These are phyloP conservation scores for Graphilbum fragrans DNA, from an alignment of 2,329 filamentous ascomycete genomes.

Conservation along the genomic window DNA sequence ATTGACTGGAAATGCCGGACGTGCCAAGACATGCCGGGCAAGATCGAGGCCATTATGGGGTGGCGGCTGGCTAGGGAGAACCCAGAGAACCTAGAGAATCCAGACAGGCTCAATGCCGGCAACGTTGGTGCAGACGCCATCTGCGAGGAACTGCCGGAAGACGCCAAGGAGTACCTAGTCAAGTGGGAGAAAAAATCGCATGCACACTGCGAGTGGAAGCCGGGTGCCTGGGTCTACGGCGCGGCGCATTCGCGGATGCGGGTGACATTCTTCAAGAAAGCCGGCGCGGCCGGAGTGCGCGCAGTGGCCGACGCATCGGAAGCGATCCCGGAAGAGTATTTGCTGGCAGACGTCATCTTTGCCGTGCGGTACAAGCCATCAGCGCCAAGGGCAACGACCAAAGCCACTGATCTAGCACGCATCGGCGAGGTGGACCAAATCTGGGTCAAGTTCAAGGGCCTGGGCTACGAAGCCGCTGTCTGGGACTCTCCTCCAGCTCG, in stretches of 20 bases:
- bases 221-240: constrained; percentile 80
- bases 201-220: constrained; percentile 73
- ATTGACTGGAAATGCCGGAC: constrained; percentile 69
- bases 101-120: no score
- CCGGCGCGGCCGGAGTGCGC: constrained; percentile 41
- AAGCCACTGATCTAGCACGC: constrained; percentile 53
- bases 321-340: constrained; percentile 76
- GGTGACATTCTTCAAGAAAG: constrained; percentile 62
- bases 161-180: constrained; percentile 82
- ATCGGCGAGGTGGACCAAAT: constrained; percentile 62
- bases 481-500: constrained; percentile 73
- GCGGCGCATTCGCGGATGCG: constrained; percentile 52
- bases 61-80: constrained; percentile 58
- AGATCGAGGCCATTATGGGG: constrained; percentile 69
- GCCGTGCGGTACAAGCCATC: constrained; percentile 50
- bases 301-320: constrained; percentile 62
- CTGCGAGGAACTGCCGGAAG: constrained; percentile 51
- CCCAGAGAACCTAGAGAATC: neutral
- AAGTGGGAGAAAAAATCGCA: constrained; percentile 81
- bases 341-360: constrained; percentile 82
- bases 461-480: constrained; percentile 80
- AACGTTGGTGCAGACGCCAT: no score
- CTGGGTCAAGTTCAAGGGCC: constrained; percentile 82
- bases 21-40: constrained; percentile 49
- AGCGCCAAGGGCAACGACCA: constrained; percentile 20